Conservation (phyloP, 345 rosid genomes). For the Draba incana region DNA sequence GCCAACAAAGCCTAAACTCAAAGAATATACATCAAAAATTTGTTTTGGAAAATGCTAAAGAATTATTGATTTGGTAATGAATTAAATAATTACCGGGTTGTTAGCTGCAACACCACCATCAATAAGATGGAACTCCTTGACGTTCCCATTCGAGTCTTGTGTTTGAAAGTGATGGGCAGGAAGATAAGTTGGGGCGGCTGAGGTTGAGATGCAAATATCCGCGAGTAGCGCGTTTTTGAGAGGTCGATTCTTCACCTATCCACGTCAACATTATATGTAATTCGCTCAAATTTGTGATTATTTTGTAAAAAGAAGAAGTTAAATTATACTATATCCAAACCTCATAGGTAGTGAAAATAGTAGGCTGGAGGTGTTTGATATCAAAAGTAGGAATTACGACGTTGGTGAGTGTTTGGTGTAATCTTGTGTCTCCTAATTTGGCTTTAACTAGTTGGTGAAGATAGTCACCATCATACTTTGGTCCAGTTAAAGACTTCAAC, state of each 20-base stretch:
- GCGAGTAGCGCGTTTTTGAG: slow-evolving; percentile 52
- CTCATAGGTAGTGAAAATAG: slow-evolving; percentile 57
- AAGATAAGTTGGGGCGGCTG: slow-evolving; percentile 74
- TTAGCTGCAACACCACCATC: slow-evolving; percentile 79
- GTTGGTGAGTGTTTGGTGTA: slow-evolving; percentile 62
- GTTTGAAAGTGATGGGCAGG: slow-evolving; percentile 59
- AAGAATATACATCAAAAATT: neutral
- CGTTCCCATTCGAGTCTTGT: slow-evolving; percentile 29
- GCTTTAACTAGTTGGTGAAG: slow-evolving; percentile 48
- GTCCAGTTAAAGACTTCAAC: slow-evolving; percentile 51
- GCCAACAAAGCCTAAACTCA: slow-evolving; percentile 48
- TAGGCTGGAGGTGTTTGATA: slow-evolving; percentile 60
- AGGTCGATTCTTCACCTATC: slow-evolving; percentile 48
- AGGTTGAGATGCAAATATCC: slow-evolving; percentile 63
- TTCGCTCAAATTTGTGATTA: too few relatives aligned
- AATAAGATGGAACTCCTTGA: slow-evolving; percentile 54
- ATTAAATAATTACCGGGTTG: slow-evolving; percentile 46
- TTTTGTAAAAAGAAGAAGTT: neutral
- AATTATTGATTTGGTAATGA: neutral
- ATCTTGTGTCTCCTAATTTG: slow-evolving; percentile 44
- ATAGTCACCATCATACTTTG: slow-evolving; percentile 59
- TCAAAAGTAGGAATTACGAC: slow-evolving; percentile 71
- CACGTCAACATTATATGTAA: neutral
- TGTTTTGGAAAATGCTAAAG: neutral
- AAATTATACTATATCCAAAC: slow-evolving; percentile 24